Percentiles rank a stretch among this genome's conserved stretches.
These are phyloP conservation scores for Rhodotorula sp. DNA, from an alignment of 1,284 basidiomycete species.

Conservation along the genomic window DNA sequence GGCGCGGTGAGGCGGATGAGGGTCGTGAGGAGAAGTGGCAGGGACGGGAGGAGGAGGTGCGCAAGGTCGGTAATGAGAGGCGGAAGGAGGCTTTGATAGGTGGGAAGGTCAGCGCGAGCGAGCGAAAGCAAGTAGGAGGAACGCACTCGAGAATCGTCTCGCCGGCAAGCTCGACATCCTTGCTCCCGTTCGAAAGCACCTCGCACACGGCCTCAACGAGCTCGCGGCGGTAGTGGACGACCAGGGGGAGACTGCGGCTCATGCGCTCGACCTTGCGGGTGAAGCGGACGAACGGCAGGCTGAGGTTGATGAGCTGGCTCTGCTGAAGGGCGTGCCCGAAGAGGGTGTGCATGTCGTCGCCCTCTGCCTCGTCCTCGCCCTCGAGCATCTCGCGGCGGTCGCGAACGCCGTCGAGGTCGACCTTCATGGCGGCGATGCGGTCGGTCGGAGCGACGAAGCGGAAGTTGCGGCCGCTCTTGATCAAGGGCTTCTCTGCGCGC, in stretches of 20 bases:
- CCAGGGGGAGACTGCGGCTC: conserved; percentile 43
- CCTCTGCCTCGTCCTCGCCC: conserved; percentile 33
- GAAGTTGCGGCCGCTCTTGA: conserved; percentile 39
- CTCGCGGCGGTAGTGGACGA: conserved; percentile 41
- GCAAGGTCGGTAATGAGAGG: conserved; percentile 45
- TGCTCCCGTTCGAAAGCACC: conserved; percentile 16
- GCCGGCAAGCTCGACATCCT: conserved; percentile 39
- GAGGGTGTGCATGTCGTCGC: conserved; percentile 35
- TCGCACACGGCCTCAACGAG: conserved; percentile 39
- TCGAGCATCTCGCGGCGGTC: conserved; percentile 40
- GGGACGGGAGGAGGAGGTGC: conserved; percentile 36
- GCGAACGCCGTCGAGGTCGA: conserved; percentile 35
- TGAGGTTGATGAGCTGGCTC: conserved; percentile 42
- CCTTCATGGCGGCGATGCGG: conserved; percentile 33
- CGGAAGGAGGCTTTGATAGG: conserved; percentile 39
- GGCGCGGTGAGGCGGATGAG: conserved; percentile 36
- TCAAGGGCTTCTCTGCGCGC: conserved; percentile 29
- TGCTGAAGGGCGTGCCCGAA: conserved; percentile 39
- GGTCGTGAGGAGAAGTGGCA: conserved; percentile 33
- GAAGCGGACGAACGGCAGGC: conserved; percentile 42
- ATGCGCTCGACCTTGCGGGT: conserved; percentile 36
- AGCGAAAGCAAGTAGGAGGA: background rate
- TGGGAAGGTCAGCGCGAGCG: background rate
- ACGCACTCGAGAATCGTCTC: conserved; percentile 41
- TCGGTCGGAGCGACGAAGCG: conserved; percentile 35